Percentiles rank a stretch among this genome's conserved stretches.
These are phyloP conservation scores for Pythium sukuiense DNA, from an alignment of 352 stramenopile genomes.

Conservation along the genomic window DNA sequence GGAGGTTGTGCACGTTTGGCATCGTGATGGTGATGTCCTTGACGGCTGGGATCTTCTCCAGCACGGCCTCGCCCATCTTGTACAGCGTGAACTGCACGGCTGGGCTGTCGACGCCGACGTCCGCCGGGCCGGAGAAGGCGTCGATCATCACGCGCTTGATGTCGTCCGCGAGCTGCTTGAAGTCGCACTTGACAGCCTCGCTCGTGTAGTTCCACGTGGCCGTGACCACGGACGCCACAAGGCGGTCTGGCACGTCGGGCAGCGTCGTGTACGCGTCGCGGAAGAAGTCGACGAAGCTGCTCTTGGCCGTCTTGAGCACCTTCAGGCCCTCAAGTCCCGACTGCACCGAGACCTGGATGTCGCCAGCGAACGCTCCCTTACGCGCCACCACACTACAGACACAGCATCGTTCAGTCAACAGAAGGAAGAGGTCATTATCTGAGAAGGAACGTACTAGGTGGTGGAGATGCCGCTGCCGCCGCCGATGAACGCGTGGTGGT, in stretches of 20 bases:
- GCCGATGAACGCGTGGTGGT: slow-evolving; percentile 79
- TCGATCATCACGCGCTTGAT: slow-evolving; percentile 76
- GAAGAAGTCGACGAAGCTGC: slow-evolving; percentile 86
- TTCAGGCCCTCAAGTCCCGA: slow-evolving; percentile 66
- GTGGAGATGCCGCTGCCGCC: slow-evolving; percentile 53
- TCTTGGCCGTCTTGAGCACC: slow-evolving; percentile 91
- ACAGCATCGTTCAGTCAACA: neutral
- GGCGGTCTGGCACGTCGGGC: slow-evolving; percentile 69
- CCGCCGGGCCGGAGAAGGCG: slow-evolving; percentile 73
- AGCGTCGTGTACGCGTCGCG: slow-evolving; percentile 80
- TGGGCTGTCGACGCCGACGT: slow-evolving; percentile 70
- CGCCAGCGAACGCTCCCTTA: slow-evolving; percentile 39
- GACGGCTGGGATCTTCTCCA: slow-evolving; percentile 63
- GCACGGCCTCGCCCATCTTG: slow-evolving; percentile 84
- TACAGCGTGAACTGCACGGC: slow-evolving; percentile 86
- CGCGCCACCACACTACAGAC: slow-evolving; percentile 46
- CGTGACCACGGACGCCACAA: slow-evolving; percentile 76
- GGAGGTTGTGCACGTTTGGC: slow-evolving; percentile 90
- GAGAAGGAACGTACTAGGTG: slow-evolving; percentile 48
- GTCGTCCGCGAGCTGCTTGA: slow-evolving; percentile 42
- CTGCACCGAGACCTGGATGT: slow-evolving; percentile 46
- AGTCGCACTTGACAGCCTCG: slow-evolving; percentile 37
- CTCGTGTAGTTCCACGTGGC: slow-evolving; percentile 74
- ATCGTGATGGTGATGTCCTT: slow-evolving; percentile 78
- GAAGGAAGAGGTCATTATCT: no score